Evolutionary conservation across 2,329 filamentous ascomycete genomes (phyloP).

Genomic region (Botrytis fragariae): DNA sequence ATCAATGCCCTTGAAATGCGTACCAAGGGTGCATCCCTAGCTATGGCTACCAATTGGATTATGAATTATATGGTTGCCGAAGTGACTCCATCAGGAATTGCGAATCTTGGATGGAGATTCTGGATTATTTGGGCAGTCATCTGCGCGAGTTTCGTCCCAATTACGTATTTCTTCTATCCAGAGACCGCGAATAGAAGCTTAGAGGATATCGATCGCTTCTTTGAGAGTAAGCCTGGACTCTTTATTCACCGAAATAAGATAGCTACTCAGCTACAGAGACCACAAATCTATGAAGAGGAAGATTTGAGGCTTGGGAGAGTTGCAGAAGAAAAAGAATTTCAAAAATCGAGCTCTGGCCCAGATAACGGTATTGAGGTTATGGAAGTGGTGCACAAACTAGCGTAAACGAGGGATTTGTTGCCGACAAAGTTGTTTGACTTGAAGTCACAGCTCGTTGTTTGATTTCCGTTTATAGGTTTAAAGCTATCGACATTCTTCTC

Average conservation of each 20-base stretch:
- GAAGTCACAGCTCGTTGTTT: too few species aligned
- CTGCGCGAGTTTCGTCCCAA: constrained; percentile 40
- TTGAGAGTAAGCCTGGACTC: constrained; percentile 33
- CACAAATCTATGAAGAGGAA: constrained; percentile 26
- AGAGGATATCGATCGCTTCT: constrained; percentile 53
- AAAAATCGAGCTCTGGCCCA: neutral
- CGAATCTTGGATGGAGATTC: constrained; percentile 40
- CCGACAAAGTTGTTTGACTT: neutral
- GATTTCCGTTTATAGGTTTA: neutral
- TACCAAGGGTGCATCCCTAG: constrained; percentile 57
- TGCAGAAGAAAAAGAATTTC: constrained; percentile 16
- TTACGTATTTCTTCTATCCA: constrained; percentile 49
- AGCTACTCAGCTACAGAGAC: constrained; percentile 27
- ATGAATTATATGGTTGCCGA: constrained; percentile 53
- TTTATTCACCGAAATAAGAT: constrained; percentile 28
- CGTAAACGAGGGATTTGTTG: neutral
- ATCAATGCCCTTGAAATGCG: constrained; percentile 52
- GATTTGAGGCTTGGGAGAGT: constrained; percentile 24
- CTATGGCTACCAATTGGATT: constrained; percentile 44
- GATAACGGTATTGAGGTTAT: neutral
- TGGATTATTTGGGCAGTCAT: constrained; percentile 42
- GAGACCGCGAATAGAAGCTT: constrained; percentile 51
- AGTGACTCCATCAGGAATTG: constrained; percentile 41
- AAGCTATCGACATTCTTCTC: too few species aligned
- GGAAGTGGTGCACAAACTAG: neutral